These are phyloP conservation scores for Aspergillus arachidicola DNA, from an alignment of 2,329 filamentous ascomycete species.

Conservation along the genomic window DNA sequence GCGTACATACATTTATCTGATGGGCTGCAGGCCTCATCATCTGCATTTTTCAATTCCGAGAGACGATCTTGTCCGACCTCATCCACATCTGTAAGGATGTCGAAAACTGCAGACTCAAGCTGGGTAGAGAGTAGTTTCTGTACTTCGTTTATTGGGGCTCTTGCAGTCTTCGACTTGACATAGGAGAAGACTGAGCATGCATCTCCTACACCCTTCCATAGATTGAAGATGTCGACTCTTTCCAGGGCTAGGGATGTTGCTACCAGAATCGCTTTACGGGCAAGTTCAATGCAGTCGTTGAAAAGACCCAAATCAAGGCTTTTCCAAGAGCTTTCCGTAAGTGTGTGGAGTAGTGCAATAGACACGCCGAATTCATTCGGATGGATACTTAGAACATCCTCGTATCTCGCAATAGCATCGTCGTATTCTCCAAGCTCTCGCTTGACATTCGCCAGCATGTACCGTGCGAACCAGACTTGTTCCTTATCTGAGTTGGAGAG, in stretches of 20 bases:
- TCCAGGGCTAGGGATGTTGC: conserved; percentile 64
- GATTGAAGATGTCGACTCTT: conserved; percentile 77
- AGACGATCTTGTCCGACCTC: conserved; percentile 54
- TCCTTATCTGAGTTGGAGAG: conserved; percentile 57
- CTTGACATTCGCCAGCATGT: conserved; percentile 94
- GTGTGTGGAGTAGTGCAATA: conserved; percentile 83
- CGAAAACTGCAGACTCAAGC: conserved; percentile 56
- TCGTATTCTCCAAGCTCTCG: conserved; percentile 90
- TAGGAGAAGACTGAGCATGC: conserved; percentile 82
- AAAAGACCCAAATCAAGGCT: conserved; percentile 82
- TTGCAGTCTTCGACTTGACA: conserved; percentile 67
- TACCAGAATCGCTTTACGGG: conserved; percentile 68
- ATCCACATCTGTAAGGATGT: conserved; percentile 70
- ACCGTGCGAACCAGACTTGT: conserved; percentile 92
- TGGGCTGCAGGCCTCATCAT: conserved; percentile 35
- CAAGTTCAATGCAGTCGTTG: conserved; percentile 75
- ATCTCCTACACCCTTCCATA: conserved; percentile 92
- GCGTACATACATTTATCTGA: conserved; percentile 64
- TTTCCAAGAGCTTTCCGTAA: conserved; percentile 78
- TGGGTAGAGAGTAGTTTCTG: conserved; percentile 60
- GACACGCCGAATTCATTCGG: conserved; percentile 81
- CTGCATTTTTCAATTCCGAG: conserved; percentile 35
- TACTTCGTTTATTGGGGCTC: conserved; percentile 63
- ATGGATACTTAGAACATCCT: conserved; percentile 68
- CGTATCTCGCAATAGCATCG: conserved; percentile 76